Percentiles rank a stretch among this genome's conserved stretches.
phyloP scores from a whole-genome alignment of 306 rosid genomes.

The Calophaca sinica region DNA sequence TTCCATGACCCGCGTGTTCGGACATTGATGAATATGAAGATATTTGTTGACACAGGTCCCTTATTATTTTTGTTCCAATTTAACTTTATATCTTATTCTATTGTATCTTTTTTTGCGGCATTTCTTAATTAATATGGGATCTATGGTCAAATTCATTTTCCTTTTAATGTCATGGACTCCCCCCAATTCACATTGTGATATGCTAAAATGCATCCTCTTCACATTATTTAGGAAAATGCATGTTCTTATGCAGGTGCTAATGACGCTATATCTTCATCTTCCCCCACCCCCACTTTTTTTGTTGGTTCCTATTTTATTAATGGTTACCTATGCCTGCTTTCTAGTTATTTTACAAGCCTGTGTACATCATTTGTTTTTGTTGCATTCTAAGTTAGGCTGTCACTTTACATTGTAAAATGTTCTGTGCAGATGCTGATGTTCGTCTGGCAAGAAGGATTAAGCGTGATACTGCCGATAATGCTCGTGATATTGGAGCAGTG shows the following conservation, averaged over 20 bases:
- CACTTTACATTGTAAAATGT: constrained; percentile 76
- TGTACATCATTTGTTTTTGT: constrained; percentile 2
- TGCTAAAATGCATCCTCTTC: constrained; percentile 17
- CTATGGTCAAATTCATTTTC: constrained; percentile 37
- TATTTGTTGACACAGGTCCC: constrained; percentile 99
- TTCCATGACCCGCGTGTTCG: constrained; percentile 96
- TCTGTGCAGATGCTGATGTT: constrained; percentile 99
- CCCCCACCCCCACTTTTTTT: background rate
- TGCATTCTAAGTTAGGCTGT: constrained; percentile 58
- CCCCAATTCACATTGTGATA: constrained; percentile 8
- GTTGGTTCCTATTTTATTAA: constrained; percentile 26
- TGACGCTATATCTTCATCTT: constrained; percentile 26
- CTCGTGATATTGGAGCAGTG: constrained; percentile 86
- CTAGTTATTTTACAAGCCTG: constrained; percentile 30
- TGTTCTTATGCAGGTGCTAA: constrained; percentile 16
- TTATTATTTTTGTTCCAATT: constrained; percentile 45
- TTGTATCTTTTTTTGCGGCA: constrained; percentile 20
- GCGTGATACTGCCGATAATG: constrained; percentile 88
- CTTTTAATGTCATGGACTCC: constrained; percentile 4
- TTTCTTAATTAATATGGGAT: constrained; percentile 22
- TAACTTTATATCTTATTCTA: constrained; percentile 5
- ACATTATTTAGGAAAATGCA: constrained; percentile 13
- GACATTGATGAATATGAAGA: constrained; percentile 97
- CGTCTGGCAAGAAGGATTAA: constrained; percentile 98
- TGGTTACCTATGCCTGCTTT: background rate